Evolutionary conservation across 768 basidiomycete genomes (phyloP).

Genomic region (Pleurotus eryngii): DNA sequence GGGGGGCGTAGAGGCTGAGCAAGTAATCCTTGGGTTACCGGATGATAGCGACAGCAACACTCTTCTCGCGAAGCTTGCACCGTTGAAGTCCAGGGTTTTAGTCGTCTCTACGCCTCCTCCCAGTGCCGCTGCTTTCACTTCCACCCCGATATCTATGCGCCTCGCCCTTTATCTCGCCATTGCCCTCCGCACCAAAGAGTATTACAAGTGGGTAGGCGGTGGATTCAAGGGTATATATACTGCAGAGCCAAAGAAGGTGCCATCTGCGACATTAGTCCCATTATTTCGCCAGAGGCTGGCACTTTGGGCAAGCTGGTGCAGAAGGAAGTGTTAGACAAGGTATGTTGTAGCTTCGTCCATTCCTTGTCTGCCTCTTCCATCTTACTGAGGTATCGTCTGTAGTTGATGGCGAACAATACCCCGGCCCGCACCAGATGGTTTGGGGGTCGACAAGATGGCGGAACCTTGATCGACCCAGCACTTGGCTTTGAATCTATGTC

Average conservation of each 20-base stretch:
- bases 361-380: not conserved
- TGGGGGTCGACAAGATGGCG: not conserved
- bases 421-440: not conserved
- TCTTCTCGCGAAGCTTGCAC: not conserved
- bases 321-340: not conserved
- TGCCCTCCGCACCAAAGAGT: slow-evolving; percentile 1
- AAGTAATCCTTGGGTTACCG: not conserved
- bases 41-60: not conserved
- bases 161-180: not conserved
- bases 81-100: not conserved
- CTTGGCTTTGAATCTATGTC: not conserved
- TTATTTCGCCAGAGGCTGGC: not conserved
- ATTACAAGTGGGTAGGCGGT: not conserved
- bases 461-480: slow-evolving; percentile 1
- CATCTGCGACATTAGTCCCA: slow-evolving; percentile 1
- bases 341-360: not conserved
- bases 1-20: slow-evolving; percentile 4
- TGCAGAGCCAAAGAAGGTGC: slow-evolving; percentile 1
- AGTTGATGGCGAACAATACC: not conserved
- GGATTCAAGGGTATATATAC: slow-evolving; percentile 1
- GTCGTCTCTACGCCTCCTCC: not conserved
- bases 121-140: not conserved
- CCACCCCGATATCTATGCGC: not conserved
- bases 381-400: not conserved
- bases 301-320: not conserved